Conservation (phyloP, 148 eudicot genomes). For the Cornus suecica region DNA sequence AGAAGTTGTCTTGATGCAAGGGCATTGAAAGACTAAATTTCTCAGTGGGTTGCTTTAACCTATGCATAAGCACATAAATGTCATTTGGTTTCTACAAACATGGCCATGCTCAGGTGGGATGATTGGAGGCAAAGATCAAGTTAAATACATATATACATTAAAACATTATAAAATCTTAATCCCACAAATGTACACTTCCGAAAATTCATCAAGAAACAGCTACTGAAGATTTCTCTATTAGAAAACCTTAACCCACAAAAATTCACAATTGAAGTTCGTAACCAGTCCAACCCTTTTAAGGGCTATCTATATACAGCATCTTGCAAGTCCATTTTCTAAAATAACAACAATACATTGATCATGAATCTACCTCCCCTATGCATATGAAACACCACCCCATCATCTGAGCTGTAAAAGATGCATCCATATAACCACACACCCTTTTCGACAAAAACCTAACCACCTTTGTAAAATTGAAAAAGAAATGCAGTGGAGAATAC, state of each 20-base stretch:
- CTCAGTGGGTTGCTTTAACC: too few relatives aligned
- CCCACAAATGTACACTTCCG: background rate
- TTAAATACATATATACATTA: too few relatives aligned
- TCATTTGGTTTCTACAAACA: too few relatives aligned
- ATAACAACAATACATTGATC: background rate
- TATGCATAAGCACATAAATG: too few relatives aligned
- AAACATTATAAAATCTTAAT: too few relatives aligned
- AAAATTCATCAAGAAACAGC: background rate
- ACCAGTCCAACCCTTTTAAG: background rate
- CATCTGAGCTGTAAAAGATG: background rate
- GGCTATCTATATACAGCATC: constrained; percentile 6
- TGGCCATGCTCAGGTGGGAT: background rate
- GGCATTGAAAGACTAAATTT: too few relatives aligned
- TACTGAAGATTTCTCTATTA: background rate
- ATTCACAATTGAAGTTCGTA: background rate
- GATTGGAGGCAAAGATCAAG: too few relatives aligned
- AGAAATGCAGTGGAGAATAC: background rate
- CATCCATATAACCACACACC: background rate
- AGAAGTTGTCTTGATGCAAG: too few relatives aligned
- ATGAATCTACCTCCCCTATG: background rate
- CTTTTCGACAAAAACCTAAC: background rate
- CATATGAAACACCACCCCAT: background rate
- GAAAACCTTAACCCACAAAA: background rate
- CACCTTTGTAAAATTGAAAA: background rate
- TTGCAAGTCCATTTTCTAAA: background rate